These are phyloP conservation scores for Hypomyces perniciosus DNA, from an alignment of 2,329 filamentous ascomycete genomes.

Conservation along the genomic window DNA sequence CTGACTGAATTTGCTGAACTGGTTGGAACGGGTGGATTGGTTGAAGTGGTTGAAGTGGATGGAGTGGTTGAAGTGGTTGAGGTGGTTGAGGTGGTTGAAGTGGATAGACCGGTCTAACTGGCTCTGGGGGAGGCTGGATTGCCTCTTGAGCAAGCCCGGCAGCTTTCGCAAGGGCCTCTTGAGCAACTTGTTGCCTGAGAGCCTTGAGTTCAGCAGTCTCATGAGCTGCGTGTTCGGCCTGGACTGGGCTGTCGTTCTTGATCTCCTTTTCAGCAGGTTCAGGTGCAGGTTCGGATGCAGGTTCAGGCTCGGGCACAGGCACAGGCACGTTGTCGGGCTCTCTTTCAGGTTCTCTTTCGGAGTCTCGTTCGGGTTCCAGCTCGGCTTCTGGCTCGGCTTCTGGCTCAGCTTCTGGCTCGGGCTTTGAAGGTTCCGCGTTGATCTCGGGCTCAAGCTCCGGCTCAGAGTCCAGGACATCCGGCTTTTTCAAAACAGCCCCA, in stretches of 20 bases:
- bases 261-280: too few species aligned
- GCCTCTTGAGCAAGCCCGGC: slow-evolving; percentile 6
- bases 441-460: not conserved
- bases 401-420: too few species aligned
- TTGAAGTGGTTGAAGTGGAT: not conserved
- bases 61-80: not conserved
- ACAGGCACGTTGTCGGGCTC: too few species aligned
- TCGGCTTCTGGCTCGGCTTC: too few species aligned
- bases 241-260: too few species aligned
- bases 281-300: too few species aligned
- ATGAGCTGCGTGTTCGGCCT: not conserved
- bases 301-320: too few species aligned
- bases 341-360: not conserved
- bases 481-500: slow-evolving; percentile 17
- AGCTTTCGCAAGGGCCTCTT: slow-evolving; percentile 6
- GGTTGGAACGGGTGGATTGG: too few species aligned
- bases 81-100: not conserved
- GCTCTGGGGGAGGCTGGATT: slow-evolving; percentile 6
- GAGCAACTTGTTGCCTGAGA: slow-evolving; percentile 1
- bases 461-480: not conserved
- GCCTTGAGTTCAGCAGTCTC: not conserved
- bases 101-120: not conserved
- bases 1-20: too few species aligned
- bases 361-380: too few species aligned
- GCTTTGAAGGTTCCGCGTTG: not conserved